A percentile compares a stretch with the other conserved stretches of the same genome.
phyloP scores from a whole-genome alignment of 495 filamentous ascomycete genomes.

The Aspergillus indologenus region DNA sequence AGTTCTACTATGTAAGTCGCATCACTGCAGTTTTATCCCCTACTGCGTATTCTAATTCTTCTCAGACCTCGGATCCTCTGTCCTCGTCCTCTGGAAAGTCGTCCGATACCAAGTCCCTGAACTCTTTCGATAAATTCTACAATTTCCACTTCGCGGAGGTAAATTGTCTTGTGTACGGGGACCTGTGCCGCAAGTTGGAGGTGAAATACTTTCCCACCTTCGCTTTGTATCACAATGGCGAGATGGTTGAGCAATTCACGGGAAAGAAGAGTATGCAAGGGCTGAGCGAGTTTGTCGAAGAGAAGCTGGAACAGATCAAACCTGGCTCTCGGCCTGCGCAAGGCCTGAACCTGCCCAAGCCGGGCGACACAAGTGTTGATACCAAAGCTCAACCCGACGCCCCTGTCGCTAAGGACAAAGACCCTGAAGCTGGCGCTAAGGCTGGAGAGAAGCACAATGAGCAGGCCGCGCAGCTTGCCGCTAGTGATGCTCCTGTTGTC shows the following conservation, averaged over 20 bases:
- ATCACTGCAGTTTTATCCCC: neutral
- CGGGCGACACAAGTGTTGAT: slow-evolving; percentile 50
- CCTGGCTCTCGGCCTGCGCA: slow-evolving; percentile 71
- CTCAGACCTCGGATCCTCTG: slow-evolving; percentile 70
- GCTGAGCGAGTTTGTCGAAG: slow-evolving; percentile 70
- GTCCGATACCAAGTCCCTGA: slow-evolving; percentile 48
- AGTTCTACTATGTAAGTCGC: slow-evolving; percentile 74
- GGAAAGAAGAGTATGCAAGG: slow-evolving; percentile 59
- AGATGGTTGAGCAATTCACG: slow-evolving; percentile 55
- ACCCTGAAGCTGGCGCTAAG: slow-evolving; percentile 40
- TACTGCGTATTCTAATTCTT: slow-evolving; percentile 20
- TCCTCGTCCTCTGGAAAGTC: slow-evolving; percentile 41
- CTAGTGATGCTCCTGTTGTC: slow-evolving; percentile 31
- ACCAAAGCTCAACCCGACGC: slow-evolving; percentile 46
- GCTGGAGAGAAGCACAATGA: slow-evolving; percentile 47
- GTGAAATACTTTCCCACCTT: slow-evolving; percentile 71
- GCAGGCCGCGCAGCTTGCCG: slow-evolving; percentile 31
- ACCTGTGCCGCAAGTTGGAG: slow-evolving; percentile 64
- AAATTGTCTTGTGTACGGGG: slow-evolving; percentile 78
- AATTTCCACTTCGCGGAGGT: slow-evolving; percentile 84
- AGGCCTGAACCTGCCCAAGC: slow-evolving; percentile 59
- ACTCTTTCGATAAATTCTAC: slow-evolving; percentile 71
- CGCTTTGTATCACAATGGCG: slow-evolving; percentile 78
- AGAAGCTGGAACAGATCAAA: slow-evolving; percentile 68
- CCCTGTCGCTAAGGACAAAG: slow-evolving; percentile 48